Evolutionary conservation across 2,329 filamentous ascomycete species (phyloP).

Genomic region (Aureobasidium melanogenum): DNA sequence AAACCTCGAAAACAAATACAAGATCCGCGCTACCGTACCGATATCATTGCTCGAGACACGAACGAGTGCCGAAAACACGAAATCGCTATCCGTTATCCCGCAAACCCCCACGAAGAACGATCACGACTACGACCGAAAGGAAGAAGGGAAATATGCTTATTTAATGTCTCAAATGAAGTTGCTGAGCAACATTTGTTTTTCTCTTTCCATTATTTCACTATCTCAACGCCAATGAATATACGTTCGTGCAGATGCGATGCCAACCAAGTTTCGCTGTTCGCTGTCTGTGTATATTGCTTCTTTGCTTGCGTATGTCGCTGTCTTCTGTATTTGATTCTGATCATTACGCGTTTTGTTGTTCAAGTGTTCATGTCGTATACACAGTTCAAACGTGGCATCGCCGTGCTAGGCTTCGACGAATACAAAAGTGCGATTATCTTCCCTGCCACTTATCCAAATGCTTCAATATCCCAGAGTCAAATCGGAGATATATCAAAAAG

Average conservation of each 20-base stretch:
- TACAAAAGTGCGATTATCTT: neutral
- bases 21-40: neutral
- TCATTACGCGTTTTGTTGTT: too few relatives aligned
- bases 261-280: too few relatives aligned
- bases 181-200: neutral
- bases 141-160: neutral
- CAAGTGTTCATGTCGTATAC: neutral
- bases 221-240: neutral
- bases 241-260: too few relatives aligned
- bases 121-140: neutral
- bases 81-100: neutral
- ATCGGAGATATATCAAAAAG: neutral
- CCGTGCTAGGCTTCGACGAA: too few relatives aligned
- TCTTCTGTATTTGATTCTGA: too few relatives aligned
- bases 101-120: neutral
- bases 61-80: neutral
- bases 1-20: neutral
- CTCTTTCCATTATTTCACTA: neutral
- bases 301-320: too few relatives aligned
- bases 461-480: neutral
- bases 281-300: too few relatives aligned
- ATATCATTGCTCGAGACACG: neutral
- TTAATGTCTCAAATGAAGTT: neutral
- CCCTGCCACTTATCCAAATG: too few relatives aligned
- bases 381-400: too few relatives aligned